Base-by-base conservation (phyloP, 1,284 basidiomycete species). In the Leccinum subspadiceum region DNA sequence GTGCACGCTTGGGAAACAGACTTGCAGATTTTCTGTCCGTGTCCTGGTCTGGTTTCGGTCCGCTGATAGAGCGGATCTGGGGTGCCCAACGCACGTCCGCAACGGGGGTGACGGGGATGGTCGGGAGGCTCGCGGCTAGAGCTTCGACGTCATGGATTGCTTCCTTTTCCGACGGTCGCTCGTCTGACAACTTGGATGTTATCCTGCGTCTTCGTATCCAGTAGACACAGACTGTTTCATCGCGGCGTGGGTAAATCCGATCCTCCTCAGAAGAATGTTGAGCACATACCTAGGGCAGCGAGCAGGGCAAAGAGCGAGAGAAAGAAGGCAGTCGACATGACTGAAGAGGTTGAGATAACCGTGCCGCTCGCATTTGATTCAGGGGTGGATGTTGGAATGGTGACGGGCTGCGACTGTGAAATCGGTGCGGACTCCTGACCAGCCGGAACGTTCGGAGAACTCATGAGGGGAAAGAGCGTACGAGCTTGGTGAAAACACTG, bases 21-120 rank as follows among this genome's bases (percentile, higher is more conserved):
- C 24, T 8, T 31, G 35, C 35, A 4, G 10, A 24, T 48, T 56
- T 63, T 54, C 53, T 65, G 20, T 58, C 55, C 35, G 31, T 12
- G 9, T 35, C 48, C 39, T 58, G 29, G n/a, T 49, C 54, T 12
- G 54, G 44, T 3, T 20, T 37, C 29, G 67, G 65, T 7, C 71
- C 57, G 22, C 63, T 68, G 58, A 71, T 66, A 10, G 73, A 69
- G 9, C 67, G 72, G 60, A 77, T 73, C 57, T 81, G 79, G 53
- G 81, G 80, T 15, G 73, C 68, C 80, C 80, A 81, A 26, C 71
- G 70, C 46, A 72, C 72, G 57, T 75, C 67, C 9, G 59, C 35
- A 2, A 59, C 54, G 49, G 73, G 70, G 60, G 57, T 65, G 50
- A 66, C 56, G 31, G 75, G 69, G 53, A 69, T 58, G 33, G 67